Evolutionary conservation across 306 rosid genomes (phyloP), one percentile per base, ranked within the genome.

Genomic region (Pyrus bretschneideri): DNA sequence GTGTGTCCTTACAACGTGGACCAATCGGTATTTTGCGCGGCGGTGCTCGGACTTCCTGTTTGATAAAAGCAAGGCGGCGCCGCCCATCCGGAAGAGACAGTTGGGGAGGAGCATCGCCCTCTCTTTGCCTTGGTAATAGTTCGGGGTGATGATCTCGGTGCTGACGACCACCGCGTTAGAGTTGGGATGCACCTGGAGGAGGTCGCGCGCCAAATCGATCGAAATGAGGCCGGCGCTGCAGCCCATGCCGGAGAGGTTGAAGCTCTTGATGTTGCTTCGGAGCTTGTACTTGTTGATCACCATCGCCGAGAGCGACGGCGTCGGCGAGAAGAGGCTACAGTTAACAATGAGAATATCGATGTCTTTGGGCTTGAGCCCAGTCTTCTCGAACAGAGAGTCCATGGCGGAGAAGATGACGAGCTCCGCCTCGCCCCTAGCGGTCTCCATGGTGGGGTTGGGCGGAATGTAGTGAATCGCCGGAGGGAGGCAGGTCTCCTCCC

Each of bases 81-180:
- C 99, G 1, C 99, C 99, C 97, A 95, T 92, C 25, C 99, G 84
- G 88, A 94, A 94, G 27, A 94, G 87, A 22, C 98, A 94, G 42
- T 94, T 94, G 0, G 98, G 98, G 6, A 95, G 86, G 67, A 95
- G 97, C 99, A 90, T 95, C 11, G 99, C 97, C 72, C 99, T 72
- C 75, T 95, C 99, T 0, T 95, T 92, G 0, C 99, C 99, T 67
- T 95, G 92, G 79, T 95, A 95, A 51, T 92, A 95, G 44, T 95
- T 92, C 0, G 99, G 99, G 0, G 97, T 95, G 1, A 95, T 92
- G 10, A 95, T 95, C 85, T 95, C 99, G 0, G 99, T 95, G 72
- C 99, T 95, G 0, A 95, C 89, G 0, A 92, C 84, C 1, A 95
- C 96, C 0, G 99, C 97, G 62, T 95, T 89, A 0, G 99, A 95